A percentile compares a stretch with the other conserved stretches of the same genome.
Evolutionary conservation across 2,329 filamentous ascomycete species (phyloP).

Genomic region (Beauveria varroae): DNA sequence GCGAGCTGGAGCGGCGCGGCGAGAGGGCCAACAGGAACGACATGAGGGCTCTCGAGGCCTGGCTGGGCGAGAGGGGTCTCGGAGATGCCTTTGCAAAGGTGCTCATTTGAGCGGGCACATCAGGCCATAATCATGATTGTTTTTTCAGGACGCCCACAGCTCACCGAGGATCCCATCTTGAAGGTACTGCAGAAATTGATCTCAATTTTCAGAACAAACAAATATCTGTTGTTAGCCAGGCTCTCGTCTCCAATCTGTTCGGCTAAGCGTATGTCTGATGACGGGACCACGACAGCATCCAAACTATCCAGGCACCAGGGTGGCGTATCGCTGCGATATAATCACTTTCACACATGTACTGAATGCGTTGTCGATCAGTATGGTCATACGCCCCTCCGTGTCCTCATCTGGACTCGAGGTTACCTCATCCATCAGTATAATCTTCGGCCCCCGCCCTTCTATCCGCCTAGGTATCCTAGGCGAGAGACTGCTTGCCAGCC

Average conservation of each 20-base stretch:
- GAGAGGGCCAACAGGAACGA: constrained; percentile 43
- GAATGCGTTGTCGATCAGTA: background rate
- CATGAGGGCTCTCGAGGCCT: constrained; percentile 45
- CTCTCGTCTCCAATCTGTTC: background rate
- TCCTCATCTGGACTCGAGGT: background rate
- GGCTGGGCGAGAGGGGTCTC: constrained; percentile 38
- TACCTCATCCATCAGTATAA: constrained; percentile 4
- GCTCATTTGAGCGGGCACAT: constrained; percentile 18
- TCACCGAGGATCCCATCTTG: too few species aligned
- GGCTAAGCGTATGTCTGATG: background rate
- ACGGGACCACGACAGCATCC: background rate
- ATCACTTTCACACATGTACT: background rate
- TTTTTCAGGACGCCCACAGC: too few species aligned
- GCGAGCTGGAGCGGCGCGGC: constrained; percentile 37
- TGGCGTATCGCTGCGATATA: background rate
- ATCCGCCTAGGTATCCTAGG: too few species aligned
- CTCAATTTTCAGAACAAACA: too few species aligned
- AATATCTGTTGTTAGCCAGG: too few species aligned
- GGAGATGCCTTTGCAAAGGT: constrained; percentile 37
- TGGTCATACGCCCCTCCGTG: background rate
- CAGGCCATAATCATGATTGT: too few species aligned
- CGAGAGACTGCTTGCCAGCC: too few species aligned
- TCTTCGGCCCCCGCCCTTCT: background rate
- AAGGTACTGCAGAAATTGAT: too few species aligned
- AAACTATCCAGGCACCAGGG: background rate